A percentile compares a stretch with the other conserved stretches of the same genome.
Evolutionary conservation across 129 eudicot genomes (phyloP).

Genomic region (Mikania micrantha): DNA sequence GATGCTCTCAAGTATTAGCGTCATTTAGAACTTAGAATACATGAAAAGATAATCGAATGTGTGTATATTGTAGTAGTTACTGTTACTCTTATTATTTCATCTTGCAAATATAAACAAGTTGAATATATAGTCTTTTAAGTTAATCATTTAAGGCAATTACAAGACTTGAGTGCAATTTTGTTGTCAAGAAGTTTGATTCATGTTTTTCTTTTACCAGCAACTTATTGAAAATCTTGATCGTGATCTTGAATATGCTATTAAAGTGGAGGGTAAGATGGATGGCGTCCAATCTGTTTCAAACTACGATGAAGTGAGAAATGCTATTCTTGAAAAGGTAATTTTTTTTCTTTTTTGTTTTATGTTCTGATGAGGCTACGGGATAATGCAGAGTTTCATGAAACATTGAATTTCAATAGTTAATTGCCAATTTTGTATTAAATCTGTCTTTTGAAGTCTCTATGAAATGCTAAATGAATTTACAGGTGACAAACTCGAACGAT

Average conservation of each 20-base stretch:
- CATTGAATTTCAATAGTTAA: neutral
- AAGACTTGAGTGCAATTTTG: constrained; percentile 8
- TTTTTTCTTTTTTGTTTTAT: neutral
- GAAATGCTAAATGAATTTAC: neutral
- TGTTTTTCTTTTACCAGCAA: constrained; percentile 46
- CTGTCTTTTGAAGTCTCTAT: neutral
- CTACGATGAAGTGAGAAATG: constrained; percentile 88
- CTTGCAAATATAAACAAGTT: neutral
- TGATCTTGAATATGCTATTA: constrained; percentile 90
- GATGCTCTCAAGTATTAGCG: neutral
- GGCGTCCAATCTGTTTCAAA: constrained; percentile 52
- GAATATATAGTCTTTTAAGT: neutral
- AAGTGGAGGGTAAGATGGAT: constrained; percentile 98
- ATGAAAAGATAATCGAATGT: neutral
- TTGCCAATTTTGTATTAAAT: neutral
- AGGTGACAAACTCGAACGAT: neutral
- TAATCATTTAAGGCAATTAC: neutral
- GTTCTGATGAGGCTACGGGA: neutral
- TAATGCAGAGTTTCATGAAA: neutral
- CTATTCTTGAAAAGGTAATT: constrained; percentile 79
- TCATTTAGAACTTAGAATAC: neutral
- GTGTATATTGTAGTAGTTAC: neutral
- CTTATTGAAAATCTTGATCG: constrained; percentile 93
- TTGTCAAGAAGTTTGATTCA: neutral
- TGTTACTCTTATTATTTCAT: neutral